phyloP scores from a whole-genome alignment of 805 yeast species.

The Nadsonia fulvescens region DNA sequence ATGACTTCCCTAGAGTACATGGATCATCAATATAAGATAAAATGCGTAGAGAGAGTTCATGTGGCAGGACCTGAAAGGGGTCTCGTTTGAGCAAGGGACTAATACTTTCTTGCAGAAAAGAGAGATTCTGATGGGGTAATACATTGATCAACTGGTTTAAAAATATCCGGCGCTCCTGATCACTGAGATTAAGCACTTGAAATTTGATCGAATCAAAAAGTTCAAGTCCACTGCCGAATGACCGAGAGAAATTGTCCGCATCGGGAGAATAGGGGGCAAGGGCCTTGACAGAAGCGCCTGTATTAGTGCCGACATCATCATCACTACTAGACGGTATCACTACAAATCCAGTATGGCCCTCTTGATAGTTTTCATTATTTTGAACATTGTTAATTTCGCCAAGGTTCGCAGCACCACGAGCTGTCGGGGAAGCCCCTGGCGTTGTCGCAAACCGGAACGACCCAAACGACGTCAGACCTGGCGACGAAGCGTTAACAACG shows the following conservation, averaged over 20 bases:
- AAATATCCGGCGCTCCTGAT: background rate
- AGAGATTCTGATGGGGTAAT: slow-evolving; percentile 8
- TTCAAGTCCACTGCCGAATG: background rate
- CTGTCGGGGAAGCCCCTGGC: too few relatives aligned
- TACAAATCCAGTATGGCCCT: too few relatives aligned
- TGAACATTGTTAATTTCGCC: too few relatives aligned
- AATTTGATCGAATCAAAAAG: background rate
- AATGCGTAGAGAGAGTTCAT: slow-evolving; percentile 66
- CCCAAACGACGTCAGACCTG: slow-evolving; percentile 1
- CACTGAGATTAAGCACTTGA: background rate
- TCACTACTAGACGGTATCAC: too few relatives aligned
- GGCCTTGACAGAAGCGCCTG: slow-evolving; percentile 2
- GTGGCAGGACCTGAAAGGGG: slow-evolving; percentile 40
- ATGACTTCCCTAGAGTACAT: slow-evolving; percentile 74
- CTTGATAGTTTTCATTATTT: too few relatives aligned
- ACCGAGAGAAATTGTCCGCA: background rate
- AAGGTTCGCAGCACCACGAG: too few relatives aligned
- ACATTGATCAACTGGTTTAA: slow-evolving; percentile 1
- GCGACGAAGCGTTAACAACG: slow-evolving; percentile 1
- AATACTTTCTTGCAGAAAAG: slow-evolving; percentile 14
- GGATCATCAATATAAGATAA: slow-evolving; percentile 71
- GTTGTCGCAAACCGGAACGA: too few relatives aligned
- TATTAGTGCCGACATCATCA: too few relatives aligned
- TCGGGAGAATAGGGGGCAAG: slow-evolving; percentile 1
- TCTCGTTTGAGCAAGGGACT: slow-evolving; percentile 22